Percentiles rank a stretch among this genome's conserved stretches.
Evolutionary conservation across 306 rosid genomes (phyloP).

Genomic region (Comarum palustre): DNA sequence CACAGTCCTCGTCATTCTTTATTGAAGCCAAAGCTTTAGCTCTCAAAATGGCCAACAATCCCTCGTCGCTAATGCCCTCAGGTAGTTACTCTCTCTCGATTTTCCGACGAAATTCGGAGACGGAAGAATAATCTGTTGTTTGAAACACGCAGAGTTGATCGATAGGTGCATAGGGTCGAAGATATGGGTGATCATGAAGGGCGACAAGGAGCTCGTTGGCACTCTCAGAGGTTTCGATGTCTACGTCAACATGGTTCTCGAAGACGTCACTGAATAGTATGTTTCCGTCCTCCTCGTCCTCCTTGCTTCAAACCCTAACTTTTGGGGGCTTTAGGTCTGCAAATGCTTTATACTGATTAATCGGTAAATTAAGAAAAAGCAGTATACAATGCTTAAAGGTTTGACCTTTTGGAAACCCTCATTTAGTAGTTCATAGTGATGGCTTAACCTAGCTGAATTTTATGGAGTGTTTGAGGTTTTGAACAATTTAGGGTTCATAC

Average conservation of each 20-base stretch:
- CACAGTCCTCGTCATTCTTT: too few relatives aligned
- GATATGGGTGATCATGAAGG: slow-evolving; percentile 98
- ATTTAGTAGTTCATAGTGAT: not conserved
- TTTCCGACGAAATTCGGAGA: slow-evolving; percentile 3
- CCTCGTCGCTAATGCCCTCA: too few relatives aligned
- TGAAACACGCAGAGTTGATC: slow-evolving; percentile 63
- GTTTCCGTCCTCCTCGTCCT: slow-evolving; percentile 15
- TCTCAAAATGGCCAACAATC: too few relatives aligned
- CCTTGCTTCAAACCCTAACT: slow-evolving; percentile 15
- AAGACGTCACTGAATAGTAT: slow-evolving; percentile 97
- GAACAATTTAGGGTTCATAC: not conserved
- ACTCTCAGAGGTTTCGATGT: slow-evolving; percentile 93
- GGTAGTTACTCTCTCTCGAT: not conserved
- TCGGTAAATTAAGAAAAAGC: not conserved
- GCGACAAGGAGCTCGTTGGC: slow-evolving; percentile 98
- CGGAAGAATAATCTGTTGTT: slow-evolving; percentile 2
- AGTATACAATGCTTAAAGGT: not conserved
- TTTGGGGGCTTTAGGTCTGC: slow-evolving; percentile 3
- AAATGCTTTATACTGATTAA: not conserved
- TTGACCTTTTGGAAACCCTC: not conserved
- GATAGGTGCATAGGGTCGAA: slow-evolving; percentile 96
- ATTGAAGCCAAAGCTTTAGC: too few relatives aligned
- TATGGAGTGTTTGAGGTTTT: not conserved
- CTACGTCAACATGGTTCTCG: slow-evolving; percentile 96
- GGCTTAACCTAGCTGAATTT: not conserved